Conservation (phyloP, 2,329 filamentous ascomycete species). For the Coleophoma crateriformis region DNA sequence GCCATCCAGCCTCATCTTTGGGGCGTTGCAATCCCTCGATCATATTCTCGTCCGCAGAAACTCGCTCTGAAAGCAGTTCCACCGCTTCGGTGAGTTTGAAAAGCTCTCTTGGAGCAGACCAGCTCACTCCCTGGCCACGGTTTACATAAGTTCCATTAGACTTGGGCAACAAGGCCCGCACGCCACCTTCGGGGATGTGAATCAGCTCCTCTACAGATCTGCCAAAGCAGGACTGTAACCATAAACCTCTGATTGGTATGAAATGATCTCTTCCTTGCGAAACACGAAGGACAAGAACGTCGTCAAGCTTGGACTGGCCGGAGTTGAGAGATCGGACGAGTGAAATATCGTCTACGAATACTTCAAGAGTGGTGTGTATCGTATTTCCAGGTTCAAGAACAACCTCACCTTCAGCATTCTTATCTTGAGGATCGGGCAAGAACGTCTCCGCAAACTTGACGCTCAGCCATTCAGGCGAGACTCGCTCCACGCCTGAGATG, state of each 20-base stretch:
- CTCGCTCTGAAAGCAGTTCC: conserved; percentile 49
- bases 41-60: conserved; percentile 57
- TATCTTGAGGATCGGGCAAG: conserved; percentile 21
- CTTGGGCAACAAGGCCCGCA: conserved; percentile 42
- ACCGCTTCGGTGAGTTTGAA: conserved; percentile 84
- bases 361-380: conserved; percentile 61
- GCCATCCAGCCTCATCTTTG: conserved; percentile 50
- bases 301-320: conserved; percentile 62
- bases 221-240: conserved; percentile 78
- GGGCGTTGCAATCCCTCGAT: conserved; percentile 48
- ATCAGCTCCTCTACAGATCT: conserved; percentile 86
- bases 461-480: conserved; percentile 62
- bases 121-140: conserved; percentile 53
- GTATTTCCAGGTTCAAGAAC: conserved; percentile 83
- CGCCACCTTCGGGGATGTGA: conserved; percentile 78
- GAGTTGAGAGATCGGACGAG: conserved; percentile 69
- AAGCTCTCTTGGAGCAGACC: conserved; percentile 81
- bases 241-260: conserved; percentile 70
- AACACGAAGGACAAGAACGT: conserved; percentile 83
- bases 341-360: conserved; percentile 57
- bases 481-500: conserved; percentile 39
- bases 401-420: conserved; percentile 33
- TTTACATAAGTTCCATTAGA: conserved; percentile 24
- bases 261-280: conserved; percentile 86
- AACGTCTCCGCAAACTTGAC: conserved; percentile 56